Evolutionary conservation across 345 rosid species (phyloP), one percentile per base, ranked within the genome.

Genomic region (Cochlearia excelsa): DNA sequence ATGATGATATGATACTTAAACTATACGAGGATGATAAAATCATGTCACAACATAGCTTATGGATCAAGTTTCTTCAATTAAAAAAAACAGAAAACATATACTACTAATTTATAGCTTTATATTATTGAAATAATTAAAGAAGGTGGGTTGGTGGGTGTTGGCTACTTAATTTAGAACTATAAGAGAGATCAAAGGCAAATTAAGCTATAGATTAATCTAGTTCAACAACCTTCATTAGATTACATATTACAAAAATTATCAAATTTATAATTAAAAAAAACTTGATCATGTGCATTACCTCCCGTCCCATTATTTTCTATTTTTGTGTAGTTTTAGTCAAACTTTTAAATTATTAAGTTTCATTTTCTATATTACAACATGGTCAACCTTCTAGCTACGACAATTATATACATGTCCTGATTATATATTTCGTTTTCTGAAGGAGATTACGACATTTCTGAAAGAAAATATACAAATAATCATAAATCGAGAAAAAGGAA

Each of bases 361-460:
- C 4, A 5, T 44, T 49, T 41, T 28, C 28, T 63, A 42, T 66
- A 41, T 40, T 33, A 7, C 5, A 48, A 40, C 7, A 7, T 28
- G 51, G 58, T 58, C 65, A 67, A 57, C 71, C 58, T 63, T 58
- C 46, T 49, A 11, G 52, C 38, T 26, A 41, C 9, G 51, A 41
- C 42, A 39, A 47, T 65, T 9, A 41, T 9, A 41, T 41, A 31
- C 70, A 66, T 31, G 55, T 37, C 41, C 39, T 29, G 31, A 6
- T 48, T n/a, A 28, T 60, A 37, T 11, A 60, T 26, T 8, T 40
- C 7, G 26, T 1, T 9, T 1, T 5, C 1, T 11, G 66, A 28
- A 49, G 47, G 35, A 51, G 67, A 51, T 42, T 46, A 47, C 43
- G 50, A 56, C 63, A 31, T 46, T 55, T 53, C n/a, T 3, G 3